phyloP scores from a whole-genome alignment of 2,329 filamentous ascomycete genomes.

The Diaporthe longicolla region DNA sequence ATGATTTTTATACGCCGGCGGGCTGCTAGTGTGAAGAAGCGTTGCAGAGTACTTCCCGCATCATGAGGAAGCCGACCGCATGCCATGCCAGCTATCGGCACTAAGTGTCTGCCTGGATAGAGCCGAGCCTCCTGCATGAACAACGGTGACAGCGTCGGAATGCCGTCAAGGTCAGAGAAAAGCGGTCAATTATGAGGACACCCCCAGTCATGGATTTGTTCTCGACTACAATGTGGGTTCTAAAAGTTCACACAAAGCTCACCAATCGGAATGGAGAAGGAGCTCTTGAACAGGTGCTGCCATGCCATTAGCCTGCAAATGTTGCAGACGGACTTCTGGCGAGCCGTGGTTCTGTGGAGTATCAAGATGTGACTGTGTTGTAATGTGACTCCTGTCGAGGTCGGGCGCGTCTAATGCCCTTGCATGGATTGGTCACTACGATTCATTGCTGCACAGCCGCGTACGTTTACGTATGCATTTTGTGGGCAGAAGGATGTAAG shows the following conservation, averaged over 20 bases:
- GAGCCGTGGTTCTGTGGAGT: constrained; percentile 4
- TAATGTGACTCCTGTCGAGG: neutral
- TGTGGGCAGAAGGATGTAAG: neutral
- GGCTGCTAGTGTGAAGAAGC: too few species aligned
- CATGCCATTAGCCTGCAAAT: neutral
- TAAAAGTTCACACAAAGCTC: neutral
- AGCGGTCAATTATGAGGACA: constrained; percentile 5
- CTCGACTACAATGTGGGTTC: neutral
- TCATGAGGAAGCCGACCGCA: neutral
- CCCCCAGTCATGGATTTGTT: neutral
- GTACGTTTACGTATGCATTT: neutral
- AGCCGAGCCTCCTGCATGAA: too few species aligned
- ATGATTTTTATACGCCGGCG: neutral
- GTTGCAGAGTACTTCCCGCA: neutral
- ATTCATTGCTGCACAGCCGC: neutral
- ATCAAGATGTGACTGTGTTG: neutral
- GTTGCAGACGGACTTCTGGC: constrained; percentile 12
- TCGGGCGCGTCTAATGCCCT: neutral
- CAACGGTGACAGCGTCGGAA: neutral
- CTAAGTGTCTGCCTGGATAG: too few species aligned
- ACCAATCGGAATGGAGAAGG: neutral
- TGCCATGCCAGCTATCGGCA: neutral
- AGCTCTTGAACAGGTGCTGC: neutral
- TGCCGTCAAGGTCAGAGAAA: neutral
- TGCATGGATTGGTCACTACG: neutral